phyloP scores from a whole-genome alignment of 2,329 filamentous ascomycete species.

The Xylaria digitata region DNA sequence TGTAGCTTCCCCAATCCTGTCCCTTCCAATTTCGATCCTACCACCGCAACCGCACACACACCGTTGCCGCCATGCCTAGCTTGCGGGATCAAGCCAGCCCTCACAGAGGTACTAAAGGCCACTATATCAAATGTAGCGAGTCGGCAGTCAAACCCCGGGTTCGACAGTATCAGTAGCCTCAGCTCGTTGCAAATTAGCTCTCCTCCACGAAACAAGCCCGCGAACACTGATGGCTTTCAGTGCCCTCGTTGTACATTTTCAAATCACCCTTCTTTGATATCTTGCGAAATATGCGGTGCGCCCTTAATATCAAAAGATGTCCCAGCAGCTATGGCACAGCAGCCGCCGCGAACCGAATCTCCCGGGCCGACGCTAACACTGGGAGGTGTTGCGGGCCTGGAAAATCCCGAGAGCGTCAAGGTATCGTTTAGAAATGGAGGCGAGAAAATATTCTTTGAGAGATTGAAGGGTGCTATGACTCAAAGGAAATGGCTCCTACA shows the following conservation, averaged over 20 bases:
- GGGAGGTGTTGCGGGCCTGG: slow-evolving; percentile 55
- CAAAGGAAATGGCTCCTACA: slow-evolving; percentile 97
- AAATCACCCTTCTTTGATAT: slow-evolving; percentile 86
- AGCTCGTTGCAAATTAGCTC: slow-evolving; percentile 27
- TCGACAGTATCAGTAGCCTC: slow-evolving; percentile 28
- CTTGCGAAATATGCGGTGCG: slow-evolving; percentile 92
- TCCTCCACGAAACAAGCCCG: slow-evolving; percentile 21
- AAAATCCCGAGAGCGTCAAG: slow-evolving; percentile 82
- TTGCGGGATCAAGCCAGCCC: slow-evolving; percentile 91
- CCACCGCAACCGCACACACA: slow-evolving; percentile 81
- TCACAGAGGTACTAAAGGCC: slow-evolving; percentile 86
- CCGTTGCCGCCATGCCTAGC: slow-evolving; percentile 87
- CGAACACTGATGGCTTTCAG: slow-evolving; percentile 56
- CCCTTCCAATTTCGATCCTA: slow-evolving; percentile 91
- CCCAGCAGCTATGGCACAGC: slow-evolving; percentile 54
- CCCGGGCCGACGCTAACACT: slow-evolving; percentile 75
- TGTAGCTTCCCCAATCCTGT: slow-evolving; percentile 95
- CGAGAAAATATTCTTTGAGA: slow-evolving; percentile 89
- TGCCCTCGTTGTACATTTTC: slow-evolving; percentile 94
- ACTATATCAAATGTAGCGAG: slow-evolving; percentile 80
- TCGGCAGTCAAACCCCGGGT: slow-evolving; percentile 42
- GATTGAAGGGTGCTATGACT: slow-evolving; percentile 85
- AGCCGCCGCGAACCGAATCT: slow-evolving; percentile 72
- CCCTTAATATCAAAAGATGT: slow-evolving; percentile 70
- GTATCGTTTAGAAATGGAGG: slow-evolving; percentile 91